Percentiles rank a stretch among this genome's conserved stretches.
Conservation (phyloP, 148 eudicot genomes). For the Heliamphora exappendiculata region DNA sequence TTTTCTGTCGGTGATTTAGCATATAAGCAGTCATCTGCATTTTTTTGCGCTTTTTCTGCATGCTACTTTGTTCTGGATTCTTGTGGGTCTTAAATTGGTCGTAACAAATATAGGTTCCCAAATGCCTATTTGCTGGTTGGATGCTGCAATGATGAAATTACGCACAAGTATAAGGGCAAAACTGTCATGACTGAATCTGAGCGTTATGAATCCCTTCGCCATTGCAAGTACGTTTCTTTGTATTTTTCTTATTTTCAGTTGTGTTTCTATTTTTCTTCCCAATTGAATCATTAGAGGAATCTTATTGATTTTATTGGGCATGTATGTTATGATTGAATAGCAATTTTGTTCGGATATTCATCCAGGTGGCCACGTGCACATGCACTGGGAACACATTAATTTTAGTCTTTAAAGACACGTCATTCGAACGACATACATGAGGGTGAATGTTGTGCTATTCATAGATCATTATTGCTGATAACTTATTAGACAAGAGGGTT, state of each 20-base stretch:
- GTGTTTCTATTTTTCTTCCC: background rate
- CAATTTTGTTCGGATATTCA: background rate
- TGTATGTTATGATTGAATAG: background rate
- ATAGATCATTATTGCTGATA: background rate
- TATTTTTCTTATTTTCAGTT: background rate
- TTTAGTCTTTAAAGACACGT: background rate
- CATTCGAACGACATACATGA: background rate
- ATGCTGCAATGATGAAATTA: constrained; percentile 62
- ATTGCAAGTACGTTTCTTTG: constrained; percentile 48
- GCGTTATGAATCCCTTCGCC: constrained; percentile 76
- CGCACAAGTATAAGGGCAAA: constrained; percentile 63
- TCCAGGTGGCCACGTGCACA: background rate
- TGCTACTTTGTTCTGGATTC: background rate
- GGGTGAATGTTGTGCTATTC: background rate
- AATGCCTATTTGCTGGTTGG: constrained; percentile 71
- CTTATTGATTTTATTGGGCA: background rate
- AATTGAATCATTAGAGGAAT: background rate
- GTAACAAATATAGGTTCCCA: constrained; percentile 38
- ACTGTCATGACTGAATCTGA: constrained; percentile 63
- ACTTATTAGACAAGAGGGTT: background rate
- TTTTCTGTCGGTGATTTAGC: background rate
- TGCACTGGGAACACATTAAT: background rate
- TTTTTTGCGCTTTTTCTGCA: background rate
- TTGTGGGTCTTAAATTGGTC: background rate
- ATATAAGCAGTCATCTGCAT: background rate